Conservation (phyloP, 2,329 filamentous ascomycete genomes). For the Thelonectria rubi region DNA sequence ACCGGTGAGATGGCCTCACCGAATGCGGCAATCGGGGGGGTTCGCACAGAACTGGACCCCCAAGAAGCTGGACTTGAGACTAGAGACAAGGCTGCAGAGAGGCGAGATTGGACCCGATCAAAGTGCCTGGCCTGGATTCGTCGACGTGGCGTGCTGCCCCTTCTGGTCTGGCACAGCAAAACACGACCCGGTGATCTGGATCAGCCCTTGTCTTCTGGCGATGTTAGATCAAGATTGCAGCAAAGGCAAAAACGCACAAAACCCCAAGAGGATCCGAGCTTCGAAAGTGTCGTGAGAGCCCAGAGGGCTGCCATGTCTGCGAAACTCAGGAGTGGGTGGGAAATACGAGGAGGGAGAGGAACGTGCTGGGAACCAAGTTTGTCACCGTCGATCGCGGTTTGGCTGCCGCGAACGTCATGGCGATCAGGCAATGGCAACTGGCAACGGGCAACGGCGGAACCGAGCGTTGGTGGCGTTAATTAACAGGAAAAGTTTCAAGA, state of each 20-base stretch:
- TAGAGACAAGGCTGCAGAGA: conserved; percentile 37
- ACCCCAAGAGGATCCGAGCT: conserved; percentile 20
- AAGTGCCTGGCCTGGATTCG: conserved; percentile 28
- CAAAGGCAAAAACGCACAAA: conserved; percentile 26
- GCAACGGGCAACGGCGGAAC: conserved; percentile 1
- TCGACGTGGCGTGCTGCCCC: conserved; percentile 26
- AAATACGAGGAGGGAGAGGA: background rate
- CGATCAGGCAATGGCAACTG: conserved; percentile 1
- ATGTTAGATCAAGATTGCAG: conserved; percentile 40
- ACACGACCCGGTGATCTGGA: conserved; percentile 44
- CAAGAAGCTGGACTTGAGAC: background rate
- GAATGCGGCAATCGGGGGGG: conserved; percentile 29
- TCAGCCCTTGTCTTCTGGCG: conserved; percentile 37
- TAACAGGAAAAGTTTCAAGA: conserved; percentile 14
- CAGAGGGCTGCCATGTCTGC: background rate
- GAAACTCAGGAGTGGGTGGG: background rate
- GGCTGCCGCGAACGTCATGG: conserved; percentile 9
- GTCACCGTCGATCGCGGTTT: conserved; percentile 5
- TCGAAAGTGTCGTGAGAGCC: conserved; percentile 14
- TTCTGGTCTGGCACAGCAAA: conserved; percentile 19
- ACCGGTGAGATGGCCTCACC: conserved; percentile 36
- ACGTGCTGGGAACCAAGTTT: background rate
- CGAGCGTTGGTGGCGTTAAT: conserved; percentile 2
- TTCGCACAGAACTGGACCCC: conserved; percentile 20
- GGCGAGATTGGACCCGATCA: conserved; percentile 38